Evolutionary conservation across 805 yeast species (phyloP).

Genomic region (Metschnikowia corniflorae): DNA sequence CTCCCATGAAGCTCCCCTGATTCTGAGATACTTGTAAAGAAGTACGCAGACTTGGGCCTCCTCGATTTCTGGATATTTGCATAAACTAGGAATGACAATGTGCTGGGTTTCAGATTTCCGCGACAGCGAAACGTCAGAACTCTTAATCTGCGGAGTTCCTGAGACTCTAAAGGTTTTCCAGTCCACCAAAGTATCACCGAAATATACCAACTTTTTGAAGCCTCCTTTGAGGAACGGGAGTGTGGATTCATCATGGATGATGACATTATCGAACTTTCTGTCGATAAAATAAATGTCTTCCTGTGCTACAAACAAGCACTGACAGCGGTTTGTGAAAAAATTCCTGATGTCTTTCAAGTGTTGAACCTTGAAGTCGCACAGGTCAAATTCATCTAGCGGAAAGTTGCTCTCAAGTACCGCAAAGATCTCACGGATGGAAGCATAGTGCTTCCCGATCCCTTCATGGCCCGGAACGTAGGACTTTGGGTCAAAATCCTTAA

Average conservation of each 20-base stretch:
- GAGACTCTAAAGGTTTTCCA: no score
- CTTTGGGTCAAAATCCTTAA: no score
- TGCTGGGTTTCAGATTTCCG: background rate
- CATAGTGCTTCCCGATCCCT: constrained; percentile 10
- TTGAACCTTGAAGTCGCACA: background rate
- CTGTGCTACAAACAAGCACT: constrained; percentile 3
- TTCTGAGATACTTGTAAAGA: constrained; percentile 44
- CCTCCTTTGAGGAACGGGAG: constrained; percentile 1
- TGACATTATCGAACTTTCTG: constrained; percentile 6
- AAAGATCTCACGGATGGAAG: constrained; percentile 8
- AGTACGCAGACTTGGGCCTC: constrained; percentile 47
- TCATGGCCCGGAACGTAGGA: no score
- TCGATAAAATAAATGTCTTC: constrained; percentile 4
- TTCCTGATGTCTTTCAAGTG: constrained; percentile 2
- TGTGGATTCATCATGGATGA: constrained; percentile 3
- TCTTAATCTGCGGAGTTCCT: no score
- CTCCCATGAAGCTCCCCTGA: constrained; percentile 38
- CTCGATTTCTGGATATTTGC: no score
- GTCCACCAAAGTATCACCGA: background rate
- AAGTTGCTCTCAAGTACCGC: constrained; percentile 8
- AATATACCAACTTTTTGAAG: background rate
- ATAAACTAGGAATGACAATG: no score
- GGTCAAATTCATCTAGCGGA: constrained; percentile 8
- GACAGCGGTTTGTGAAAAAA: constrained; percentile 2
- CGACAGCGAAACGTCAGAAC: background rate